Evolutionary conservation across 2,329 filamentous ascomycete species (phyloP).

Genomic region (Diaporthe capsici): DNA sequence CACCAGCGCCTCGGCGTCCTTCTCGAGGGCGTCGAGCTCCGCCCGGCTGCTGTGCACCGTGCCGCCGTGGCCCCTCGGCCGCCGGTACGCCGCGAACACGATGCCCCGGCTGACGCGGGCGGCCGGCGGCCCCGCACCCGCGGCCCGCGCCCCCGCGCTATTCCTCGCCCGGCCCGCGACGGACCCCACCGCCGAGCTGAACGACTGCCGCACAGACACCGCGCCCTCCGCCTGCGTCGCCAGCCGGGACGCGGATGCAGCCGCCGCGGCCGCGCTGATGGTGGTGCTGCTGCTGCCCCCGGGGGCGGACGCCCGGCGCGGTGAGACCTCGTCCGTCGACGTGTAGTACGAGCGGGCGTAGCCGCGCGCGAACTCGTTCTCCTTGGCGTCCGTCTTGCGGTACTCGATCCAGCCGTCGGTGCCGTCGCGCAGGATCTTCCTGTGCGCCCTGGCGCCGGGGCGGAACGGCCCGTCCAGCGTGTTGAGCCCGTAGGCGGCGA

Average conservation of each 20-base stretch:
- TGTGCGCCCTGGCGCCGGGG: slow-evolving; percentile 64
- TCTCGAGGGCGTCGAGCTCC: slow-evolving; percentile 62
- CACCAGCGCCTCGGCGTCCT: slow-evolving; percentile 66
- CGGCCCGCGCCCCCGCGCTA: neutral
- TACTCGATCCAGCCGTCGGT: slow-evolving; percentile 68
- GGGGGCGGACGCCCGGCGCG: slow-evolving; percentile 7
- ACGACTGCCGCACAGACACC: slow-evolving; percentile 5
- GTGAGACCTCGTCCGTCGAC: slow-evolving; percentile 42
- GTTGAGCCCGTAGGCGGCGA: slow-evolving; percentile 68
- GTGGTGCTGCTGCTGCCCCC: neutral
- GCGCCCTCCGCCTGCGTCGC: neutral
- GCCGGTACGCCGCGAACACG: slow-evolving; percentile 69
- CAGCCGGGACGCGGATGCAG: slow-evolving; percentile 23
- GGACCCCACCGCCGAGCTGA: slow-evolving; percentile 16
- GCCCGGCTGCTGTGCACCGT: slow-evolving; percentile 53
- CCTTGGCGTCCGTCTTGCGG: slow-evolving; percentile 57
- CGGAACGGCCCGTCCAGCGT: slow-evolving; percentile 66
- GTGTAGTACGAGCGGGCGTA: slow-evolving; percentile 69
- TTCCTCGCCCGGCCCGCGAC: slow-evolving; percentile 8
- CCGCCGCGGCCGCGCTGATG: slow-evolving; percentile 44
- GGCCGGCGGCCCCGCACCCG: neutral
- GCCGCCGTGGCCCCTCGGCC: slow-evolving; percentile 57
- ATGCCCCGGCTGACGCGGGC: slow-evolving; percentile 62
- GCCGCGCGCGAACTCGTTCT: slow-evolving; percentile 63
- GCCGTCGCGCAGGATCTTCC: slow-evolving; percentile 59